Base-by-base conservation (phyloP, 768 basidiomycete species). In the Coprinopsis strossmayeri region DNA sequence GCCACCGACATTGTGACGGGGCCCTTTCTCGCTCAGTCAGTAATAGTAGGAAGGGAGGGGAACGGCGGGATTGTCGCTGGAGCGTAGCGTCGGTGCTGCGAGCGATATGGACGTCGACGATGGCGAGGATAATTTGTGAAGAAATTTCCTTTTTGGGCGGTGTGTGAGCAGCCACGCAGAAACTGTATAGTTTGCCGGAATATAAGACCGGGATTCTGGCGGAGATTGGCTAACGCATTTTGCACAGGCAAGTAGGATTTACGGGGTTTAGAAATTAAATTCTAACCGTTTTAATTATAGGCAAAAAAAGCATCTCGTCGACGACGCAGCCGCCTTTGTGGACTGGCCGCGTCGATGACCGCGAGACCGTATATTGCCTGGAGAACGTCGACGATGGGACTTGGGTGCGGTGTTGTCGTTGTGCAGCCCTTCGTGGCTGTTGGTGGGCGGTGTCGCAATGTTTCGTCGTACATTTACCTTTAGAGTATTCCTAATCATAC, bases 271-370 rank as follows among this genome's bases (percentile, higher is more conserved):
- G n/a, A n/a, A n/a, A n/a, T n/a, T n/a, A n/a, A n/a, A n/a, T n/a
- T n/a, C n/a, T n/a, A n/a, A n/a, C n/a, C n/a, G n/a, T n/a, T n/a
- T n/a, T n/a, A n/a, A n/a, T n/a, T n/a, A n/a, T n/a, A 46, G 45
- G 11, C 54, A 88, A 86, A 61, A 79, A 87, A 91, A 91, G 88
- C 88, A 90, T 90, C 88, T 89, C 83, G 77, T 81, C 74, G 84
- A 90, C 59, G 87, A 80, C 68, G 70, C 69, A 81, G 76, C 79
- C 84, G 77, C 87, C 78, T 64, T 41, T 28, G 26, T n/a, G 80
- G 85, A 84, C 69, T 77, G 78, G 78, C 59, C 69, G 74, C 78
- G 73, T 86, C 83, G 75, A 88, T 77, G 88, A 90, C 79, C 71
- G 79, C 73, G 87, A 84, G 88, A 90, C 84, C 88, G 88, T 91